A percentile compares a stretch with the other conserved stretches of the same genome.
Conservation (phyloP, 2,329 filamentous ascomycete species). For the Cladophialophora bantiana region DNA sequence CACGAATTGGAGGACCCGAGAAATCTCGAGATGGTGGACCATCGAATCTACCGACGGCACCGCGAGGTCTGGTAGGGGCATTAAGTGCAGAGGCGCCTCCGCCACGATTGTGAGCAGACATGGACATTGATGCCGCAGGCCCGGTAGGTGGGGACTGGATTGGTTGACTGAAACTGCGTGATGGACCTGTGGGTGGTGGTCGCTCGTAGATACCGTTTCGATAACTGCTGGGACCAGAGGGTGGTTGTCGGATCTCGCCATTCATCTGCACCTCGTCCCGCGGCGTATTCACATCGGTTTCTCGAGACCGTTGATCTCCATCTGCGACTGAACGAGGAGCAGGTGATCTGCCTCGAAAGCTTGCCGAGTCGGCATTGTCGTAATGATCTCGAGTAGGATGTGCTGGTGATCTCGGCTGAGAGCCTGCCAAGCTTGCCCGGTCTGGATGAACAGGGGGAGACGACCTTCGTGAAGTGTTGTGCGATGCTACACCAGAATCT, state of each 20-base stretch:
- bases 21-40: conserved; percentile 40
- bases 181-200: conserved; percentile 42
- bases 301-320: conserved; percentile 7
- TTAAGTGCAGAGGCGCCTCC: conserved; percentile 52
- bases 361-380: conserved; percentile 36
- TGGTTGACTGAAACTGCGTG: conserved; percentile 43
- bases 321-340: conserved; percentile 28
- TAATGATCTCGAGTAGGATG: conserved; percentile 33
- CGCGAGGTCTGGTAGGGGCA: conserved; percentile 57
- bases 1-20: conserved; percentile 46
- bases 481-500: conserved; percentile 62
- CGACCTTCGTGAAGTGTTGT: conserved; percentile 65
- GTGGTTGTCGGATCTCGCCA: conserved; percentile 36
- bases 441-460: conserved; percentile 67
- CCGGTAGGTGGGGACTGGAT: conserved; percentile 47
- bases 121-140: conserved; percentile 47
- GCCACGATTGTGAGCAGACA: conserved; percentile 49
- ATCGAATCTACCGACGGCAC: conserved; percentile 45
- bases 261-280: conserved; percentile 38
- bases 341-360: conserved; percentile 33
- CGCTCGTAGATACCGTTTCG: conserved; percentile 39
- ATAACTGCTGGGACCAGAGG: conserved; percentile 36
- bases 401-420: conserved; percentile 39
- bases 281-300: conserved; percentile 25
- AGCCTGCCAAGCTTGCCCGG: conserved; percentile 51